These are phyloP conservation scores for Phycomyces blakesleeanus DNA, from an alignment of 192 early-diverging fungal genomes.

Conservation along the genomic window DNA sequence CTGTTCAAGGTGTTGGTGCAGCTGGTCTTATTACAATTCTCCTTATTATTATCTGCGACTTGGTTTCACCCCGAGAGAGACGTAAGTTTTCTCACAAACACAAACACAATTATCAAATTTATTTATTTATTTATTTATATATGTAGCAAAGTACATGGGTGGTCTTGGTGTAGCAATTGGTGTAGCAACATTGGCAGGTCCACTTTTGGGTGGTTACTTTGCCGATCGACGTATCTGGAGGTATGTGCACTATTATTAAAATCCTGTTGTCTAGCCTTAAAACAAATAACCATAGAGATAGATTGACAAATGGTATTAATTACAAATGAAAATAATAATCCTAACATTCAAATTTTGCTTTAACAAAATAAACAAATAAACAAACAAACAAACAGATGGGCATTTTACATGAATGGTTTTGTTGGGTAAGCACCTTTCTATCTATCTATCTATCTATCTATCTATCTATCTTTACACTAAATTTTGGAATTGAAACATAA, in stretches of 20 bases:
- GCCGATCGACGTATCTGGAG: constrained; percentile 55
- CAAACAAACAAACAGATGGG: constrained; percentile 43
- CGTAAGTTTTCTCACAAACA: constrained; percentile 23
- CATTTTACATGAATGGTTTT: constrained; percentile 58
- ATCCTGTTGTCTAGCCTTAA: no score
- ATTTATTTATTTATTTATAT: neutral
- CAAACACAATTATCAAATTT: neutral
- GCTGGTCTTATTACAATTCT: constrained; percentile 45
- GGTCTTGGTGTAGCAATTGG: constrained; percentile 52
- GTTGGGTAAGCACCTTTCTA: constrained; percentile 47
- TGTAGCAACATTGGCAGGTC: constrained; percentile 50
- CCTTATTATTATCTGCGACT: constrained; percentile 68
- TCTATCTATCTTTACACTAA: no score
- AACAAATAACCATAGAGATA: no score
- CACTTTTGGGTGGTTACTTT: constrained; percentile 56
- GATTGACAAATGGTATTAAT: no score
- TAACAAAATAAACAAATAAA: no score
- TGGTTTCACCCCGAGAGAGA: constrained; percentile 57
- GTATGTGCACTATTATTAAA: constrained; percentile 8
- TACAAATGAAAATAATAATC: no score
- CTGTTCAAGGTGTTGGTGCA: constrained; percentile 68
- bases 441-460: no score
- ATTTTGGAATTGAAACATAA: no score
- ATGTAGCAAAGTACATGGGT: constrained; percentile 52
- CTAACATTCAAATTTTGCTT: no score